phyloP scores from a whole-genome alignment of 805 yeast genomes.

The Lipomyces orientalis region DNA sequence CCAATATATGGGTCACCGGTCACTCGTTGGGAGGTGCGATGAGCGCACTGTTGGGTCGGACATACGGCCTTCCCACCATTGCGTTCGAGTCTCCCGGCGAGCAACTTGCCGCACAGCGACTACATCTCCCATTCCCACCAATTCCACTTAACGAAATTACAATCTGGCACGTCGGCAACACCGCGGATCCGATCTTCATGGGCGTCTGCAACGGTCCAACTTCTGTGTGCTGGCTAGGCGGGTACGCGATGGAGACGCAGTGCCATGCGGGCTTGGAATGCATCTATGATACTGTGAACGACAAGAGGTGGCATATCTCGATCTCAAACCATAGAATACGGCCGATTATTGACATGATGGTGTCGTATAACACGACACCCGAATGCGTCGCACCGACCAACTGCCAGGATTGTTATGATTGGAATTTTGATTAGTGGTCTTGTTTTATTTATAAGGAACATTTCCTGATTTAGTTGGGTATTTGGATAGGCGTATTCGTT shows the following conservation, averaged over 20 bases:
- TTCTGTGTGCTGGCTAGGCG: slow-evolving; percentile 86
- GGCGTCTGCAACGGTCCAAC: slow-evolving; percentile 97
- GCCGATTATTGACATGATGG: slow-evolving; percentile 78
- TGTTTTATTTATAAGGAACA: not conserved
- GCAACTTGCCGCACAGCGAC: slow-evolving; percentile 74
- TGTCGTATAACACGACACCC: slow-evolving; percentile 78
- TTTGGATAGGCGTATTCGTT: slow-evolving; percentile 4
- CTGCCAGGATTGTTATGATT: slow-evolving; percentile 38
- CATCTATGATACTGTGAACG: slow-evolving; percentile 86
- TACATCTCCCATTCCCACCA: slow-evolving; percentile 90
- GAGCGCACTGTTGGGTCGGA: slow-evolving; percentile 80
- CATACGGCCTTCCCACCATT: slow-evolving; percentile 89
- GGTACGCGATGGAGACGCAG: slow-evolving; percentile 96
- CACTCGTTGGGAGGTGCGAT: slow-evolving; percentile 95
- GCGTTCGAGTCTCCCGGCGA: slow-evolving; percentile 96
- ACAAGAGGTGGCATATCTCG: slow-evolving; percentile 81
- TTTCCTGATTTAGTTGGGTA: not conserved
- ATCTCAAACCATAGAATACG: slow-evolving; percentile 89
- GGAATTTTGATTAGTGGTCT: slow-evolving; percentile 25
- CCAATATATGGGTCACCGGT: slow-evolving; percentile 89
- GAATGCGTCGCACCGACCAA: slow-evolving; percentile 51
- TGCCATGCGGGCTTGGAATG: slow-evolving; percentile 93
- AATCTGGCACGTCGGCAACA: slow-evolving; percentile 95
- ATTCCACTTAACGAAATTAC: slow-evolving; percentile 73
- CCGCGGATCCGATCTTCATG: slow-evolving; percentile 96